Evolutionary conservation across 441 rosid genomes (phyloP), one percentile per base, ranked within the genome.

Genomic region (Euphorbia celastroides): DNA sequence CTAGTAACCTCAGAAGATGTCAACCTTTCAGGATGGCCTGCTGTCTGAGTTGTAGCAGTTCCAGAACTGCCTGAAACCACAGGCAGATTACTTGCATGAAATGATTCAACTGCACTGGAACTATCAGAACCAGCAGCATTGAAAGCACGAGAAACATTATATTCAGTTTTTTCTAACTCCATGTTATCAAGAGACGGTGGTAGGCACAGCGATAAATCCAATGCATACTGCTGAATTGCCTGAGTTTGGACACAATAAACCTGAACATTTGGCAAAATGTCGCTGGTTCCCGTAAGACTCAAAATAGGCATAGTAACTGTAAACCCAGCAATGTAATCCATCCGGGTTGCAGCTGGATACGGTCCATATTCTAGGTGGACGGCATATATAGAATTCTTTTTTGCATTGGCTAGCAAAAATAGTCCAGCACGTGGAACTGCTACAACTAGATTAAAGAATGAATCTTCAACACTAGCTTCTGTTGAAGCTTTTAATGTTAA

Each of bases 221-320:
- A 78, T 34, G 93, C 83, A 88, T 92, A 94, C 78, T 88, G 93
- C 79, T 89, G 98, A 73, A 94, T 92, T 60, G 97, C 98, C 73
- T 76, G 92, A 67, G 97, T 92, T 79, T 89, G 96, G 44, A 94
- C 91, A 75, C 97, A 94, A 72, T 92, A 94, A 60, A 94, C 84
- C 84, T 88, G 92, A 65, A 84, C 85, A 55, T 81, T 86, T 68
- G 84, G 87, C 69, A 52, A 78, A 65, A 56, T 52, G 67, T 84
- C 86, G 74, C 79, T 83, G 60, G 85, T 82, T 67, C 91, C 98
- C 22, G 92, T 87, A 70, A 92, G 83, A 81, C 98, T 94, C 80
- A 92, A 77, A 65, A 94, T 92, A 68, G 97, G 97, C 96, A 92
- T 86, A 26, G 94, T 81, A 62, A 94, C 98, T 2, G 90, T 80